A percentile compares a stretch with the other conserved stretches of the same genome.
Conservation (phyloP, 1,284 basidiomycete genomes). For the Ceratobasidium sp. region DNA sequence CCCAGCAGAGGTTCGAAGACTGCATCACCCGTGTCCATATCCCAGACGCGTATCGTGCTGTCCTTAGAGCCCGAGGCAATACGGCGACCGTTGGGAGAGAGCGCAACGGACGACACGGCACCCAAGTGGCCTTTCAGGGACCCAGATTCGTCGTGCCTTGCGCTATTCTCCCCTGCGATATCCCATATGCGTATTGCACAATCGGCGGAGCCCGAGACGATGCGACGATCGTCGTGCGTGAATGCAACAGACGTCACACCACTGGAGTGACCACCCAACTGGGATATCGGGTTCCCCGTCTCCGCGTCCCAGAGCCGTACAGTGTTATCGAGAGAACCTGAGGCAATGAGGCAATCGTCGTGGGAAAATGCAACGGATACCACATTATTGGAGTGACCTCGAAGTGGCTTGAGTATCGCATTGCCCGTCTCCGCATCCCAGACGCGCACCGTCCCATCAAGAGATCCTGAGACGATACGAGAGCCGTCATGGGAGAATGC, state of each 20-base stretch:
- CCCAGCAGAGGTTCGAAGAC: constrained; percentile 9
- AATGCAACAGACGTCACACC: too few relatives aligned
- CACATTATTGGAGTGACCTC: constrained; percentile 40
- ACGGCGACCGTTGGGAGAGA: neutral
- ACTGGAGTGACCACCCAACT: too few relatives aligned
- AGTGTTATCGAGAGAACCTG: constrained; percentile 12
- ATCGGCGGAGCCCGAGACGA: too few relatives aligned
- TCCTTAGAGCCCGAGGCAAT: constrained; percentile 44
- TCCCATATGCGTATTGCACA: too few relatives aligned
- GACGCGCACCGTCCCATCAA: constrained; percentile 31
- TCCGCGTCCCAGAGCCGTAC: too few relatives aligned
- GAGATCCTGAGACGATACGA: constrained; percentile 38
- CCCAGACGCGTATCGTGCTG: constrained; percentile 43
- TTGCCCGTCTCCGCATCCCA: constrained; percentile 31
- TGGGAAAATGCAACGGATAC: constrained; percentile 38
- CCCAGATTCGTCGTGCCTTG: neutral
- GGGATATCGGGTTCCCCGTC: neutral
- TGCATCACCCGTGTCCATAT: constrained; percentile 13
- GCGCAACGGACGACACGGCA: constrained; percentile 9
- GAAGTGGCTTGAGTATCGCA: neutral
- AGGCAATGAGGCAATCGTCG: constrained; percentile 37
- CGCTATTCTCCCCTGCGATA: too few relatives aligned
- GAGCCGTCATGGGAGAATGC: constrained; percentile 41
- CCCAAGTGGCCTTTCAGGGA: neutral
- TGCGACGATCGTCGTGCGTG: too few relatives aligned